Percentiles rank a stretch among this genome's conserved stretches.
Evolutionary conservation across 75 land plant species (phyloP).

Genomic region (Picea sitchensis): DNA sequence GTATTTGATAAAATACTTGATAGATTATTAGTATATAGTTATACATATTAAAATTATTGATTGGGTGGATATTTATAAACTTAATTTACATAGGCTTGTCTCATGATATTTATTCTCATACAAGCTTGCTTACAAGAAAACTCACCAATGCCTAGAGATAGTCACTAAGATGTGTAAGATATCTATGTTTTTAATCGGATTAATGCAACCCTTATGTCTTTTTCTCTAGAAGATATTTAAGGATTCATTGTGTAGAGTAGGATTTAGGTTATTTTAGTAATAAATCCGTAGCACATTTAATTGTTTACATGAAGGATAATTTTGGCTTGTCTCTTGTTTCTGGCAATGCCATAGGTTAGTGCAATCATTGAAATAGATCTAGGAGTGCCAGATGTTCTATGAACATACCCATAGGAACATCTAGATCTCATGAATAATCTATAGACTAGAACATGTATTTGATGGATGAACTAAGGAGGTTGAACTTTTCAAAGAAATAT

Average conservation of each 20-base stretch:
- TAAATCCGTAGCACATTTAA: not conserved
- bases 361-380: constrained; percentile 97
- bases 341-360: constrained; percentile 61
- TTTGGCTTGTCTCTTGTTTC: not conserved
- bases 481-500: too few species aligned
- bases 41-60: not conserved
- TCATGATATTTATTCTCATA: constrained; percentile 11
- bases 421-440: too few species aligned
- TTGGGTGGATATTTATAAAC: not conserved
- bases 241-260: not conserved
- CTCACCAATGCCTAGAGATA: constrained; percentile 82
- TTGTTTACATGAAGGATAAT: not conserved
- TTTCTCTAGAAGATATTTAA: not conserved
- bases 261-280: not conserved
- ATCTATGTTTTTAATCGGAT: not conserved
- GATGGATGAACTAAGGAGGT: too few species aligned
- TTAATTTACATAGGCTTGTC: not conserved
- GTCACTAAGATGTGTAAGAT: constrained; percentile 85
- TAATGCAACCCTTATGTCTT: not conserved
- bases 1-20: constrained; percentile 39
- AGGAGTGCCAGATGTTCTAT: constrained; percentile 64
- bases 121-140: constrained; percentile 89
- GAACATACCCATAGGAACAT: too few species aligned
- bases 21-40: constrained; percentile 59
- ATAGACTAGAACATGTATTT: too few species aligned